Evolutionary conservation across 306 rosid species (phyloP).

Genomic region (Trifolium repens): DNA sequence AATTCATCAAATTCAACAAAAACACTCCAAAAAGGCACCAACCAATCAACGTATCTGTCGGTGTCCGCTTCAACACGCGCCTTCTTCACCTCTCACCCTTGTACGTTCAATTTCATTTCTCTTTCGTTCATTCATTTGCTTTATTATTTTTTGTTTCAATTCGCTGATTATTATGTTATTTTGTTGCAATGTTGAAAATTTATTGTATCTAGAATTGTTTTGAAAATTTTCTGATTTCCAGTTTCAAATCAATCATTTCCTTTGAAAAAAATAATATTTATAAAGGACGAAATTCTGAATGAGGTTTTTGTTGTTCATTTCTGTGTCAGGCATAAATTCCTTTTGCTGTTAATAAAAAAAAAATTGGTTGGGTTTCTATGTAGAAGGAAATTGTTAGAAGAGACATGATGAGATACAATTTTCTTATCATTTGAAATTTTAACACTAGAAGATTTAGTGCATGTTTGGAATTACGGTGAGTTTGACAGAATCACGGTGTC

Average conservation of each 20-base stretch:
- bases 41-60: neutral
- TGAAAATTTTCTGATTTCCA: slow-evolving; percentile 25
- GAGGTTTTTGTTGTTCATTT: too few relatives aligned
- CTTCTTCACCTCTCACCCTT: neutral
- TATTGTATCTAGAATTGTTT: slow-evolving; percentile 5
- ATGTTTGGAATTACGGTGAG: neutral
- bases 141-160: neutral
- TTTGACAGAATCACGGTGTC: neutral
- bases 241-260: neutral
- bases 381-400: too few relatives aligned
- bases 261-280: neutral
- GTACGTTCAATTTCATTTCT: slow-evolving; percentile 32
- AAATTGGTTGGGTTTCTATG: neutral
- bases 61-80: neutral
- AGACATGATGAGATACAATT: neutral
- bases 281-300: too few relatives aligned
- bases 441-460: neutral
- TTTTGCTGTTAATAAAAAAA: neutral
- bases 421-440: neutral
- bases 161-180: neutral
- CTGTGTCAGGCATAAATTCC: too few relatives aligned
- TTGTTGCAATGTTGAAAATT: slow-evolving; percentile 9
- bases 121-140: neutral
- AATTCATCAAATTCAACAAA: neutral
- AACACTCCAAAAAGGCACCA: neutral